Evolutionary conservation across 805 yeast genomes (phyloP).

Genomic region (Ogataea degrootiae): DNA sequence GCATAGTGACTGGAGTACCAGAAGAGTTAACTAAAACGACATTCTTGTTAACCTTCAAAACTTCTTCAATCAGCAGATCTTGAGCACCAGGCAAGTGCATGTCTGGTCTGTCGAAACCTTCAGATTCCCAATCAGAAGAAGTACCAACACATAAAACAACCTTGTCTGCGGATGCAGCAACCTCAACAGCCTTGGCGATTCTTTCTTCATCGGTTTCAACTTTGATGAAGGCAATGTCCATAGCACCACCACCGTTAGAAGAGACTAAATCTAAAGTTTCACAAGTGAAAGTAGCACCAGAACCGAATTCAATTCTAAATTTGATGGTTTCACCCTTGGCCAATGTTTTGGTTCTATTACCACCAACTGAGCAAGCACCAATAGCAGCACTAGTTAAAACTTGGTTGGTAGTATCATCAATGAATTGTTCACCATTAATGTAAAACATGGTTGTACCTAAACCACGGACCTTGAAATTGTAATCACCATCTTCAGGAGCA

Average conservation of each 20-base stretch:
- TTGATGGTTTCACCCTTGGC: conserved; percentile 42
- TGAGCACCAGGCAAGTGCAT: conserved; percentile 35
- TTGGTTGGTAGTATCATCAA: conserved; percentile 54
- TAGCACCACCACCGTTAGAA: conserved; percentile 19
- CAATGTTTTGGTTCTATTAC: conserved; percentile 32
- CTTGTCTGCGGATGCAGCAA: conserved; percentile 32
- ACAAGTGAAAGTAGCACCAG: conserved; percentile 34
- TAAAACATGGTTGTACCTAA: conserved; percentile 53
- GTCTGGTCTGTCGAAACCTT: conserved; percentile 35
- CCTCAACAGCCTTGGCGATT: conserved; percentile 27
- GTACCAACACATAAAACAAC: conserved; percentile 35
- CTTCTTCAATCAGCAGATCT: conserved; percentile 30
- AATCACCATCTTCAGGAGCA: conserved; percentile 45
- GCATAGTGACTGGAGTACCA: conserved; percentile 38
- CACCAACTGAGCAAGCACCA: conserved; percentile 53
- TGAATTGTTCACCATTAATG: conserved; percentile 46
- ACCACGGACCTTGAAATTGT: conserved; percentile 47
- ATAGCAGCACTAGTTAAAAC: conserved; percentile 45
- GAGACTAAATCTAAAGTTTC: conserved; percentile 4
- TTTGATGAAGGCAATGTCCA: conserved; percentile 14
- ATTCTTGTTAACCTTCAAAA: conserved; percentile 31
- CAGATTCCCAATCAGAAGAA: conserved; percentile 37
- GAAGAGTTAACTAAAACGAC: conserved; percentile 36
- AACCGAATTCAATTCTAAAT: conserved; percentile 46
- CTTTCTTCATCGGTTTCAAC: conserved; percentile 9